Conservation (phyloP, 441 rosid species). For the Eutrema salsugineum region DNA sequence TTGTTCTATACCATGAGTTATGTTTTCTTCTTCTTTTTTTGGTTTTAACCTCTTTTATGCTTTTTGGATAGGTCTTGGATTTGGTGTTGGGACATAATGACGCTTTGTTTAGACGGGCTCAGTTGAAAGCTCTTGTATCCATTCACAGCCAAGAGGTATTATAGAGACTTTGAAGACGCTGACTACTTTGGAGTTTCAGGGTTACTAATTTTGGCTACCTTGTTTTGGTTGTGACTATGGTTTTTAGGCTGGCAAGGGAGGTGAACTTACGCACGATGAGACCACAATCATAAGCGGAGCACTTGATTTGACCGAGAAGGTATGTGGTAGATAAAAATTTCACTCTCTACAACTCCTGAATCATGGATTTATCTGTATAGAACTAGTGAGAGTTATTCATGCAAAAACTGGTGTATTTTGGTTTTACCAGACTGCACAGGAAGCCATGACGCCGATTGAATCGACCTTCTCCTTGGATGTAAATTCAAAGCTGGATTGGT, state of each 20-base stretch:
- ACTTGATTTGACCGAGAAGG: slow-evolving; percentile 97
- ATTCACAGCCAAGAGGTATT: slow-evolving; percentile 93
- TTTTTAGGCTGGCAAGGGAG: slow-evolving; percentile 95
- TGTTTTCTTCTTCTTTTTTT: neutral
- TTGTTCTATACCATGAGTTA: neutral
- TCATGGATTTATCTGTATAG: neutral
- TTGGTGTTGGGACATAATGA: slow-evolving; percentile 87
- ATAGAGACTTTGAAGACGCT: neutral
- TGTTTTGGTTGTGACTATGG: slow-evolving; percentile 5
- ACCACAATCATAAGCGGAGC: slow-evolving; percentile 98
- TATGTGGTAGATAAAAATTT: slow-evolving; percentile 15
- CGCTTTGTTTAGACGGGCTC: slow-evolving; percentile 90
- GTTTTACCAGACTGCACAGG: slow-evolving; percentile 86
- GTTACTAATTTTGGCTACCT: neutral
- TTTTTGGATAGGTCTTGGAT: slow-evolving; percentile 68
- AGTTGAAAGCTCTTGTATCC: slow-evolving; percentile 90
- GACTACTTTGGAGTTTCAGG: neutral
- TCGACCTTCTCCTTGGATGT: slow-evolving; percentile 92
- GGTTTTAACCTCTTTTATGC: neutral
- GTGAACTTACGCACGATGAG: slow-evolving; percentile 98
- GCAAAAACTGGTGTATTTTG: no score
- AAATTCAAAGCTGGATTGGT: slow-evolving; percentile 96
- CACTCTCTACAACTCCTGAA: neutral
- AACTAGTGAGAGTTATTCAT: no score
- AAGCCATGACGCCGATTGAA: slow-evolving; percentile 99